Conservation (phyloP, 169 alveolate species). For the Eimeria brunetti region DNA sequence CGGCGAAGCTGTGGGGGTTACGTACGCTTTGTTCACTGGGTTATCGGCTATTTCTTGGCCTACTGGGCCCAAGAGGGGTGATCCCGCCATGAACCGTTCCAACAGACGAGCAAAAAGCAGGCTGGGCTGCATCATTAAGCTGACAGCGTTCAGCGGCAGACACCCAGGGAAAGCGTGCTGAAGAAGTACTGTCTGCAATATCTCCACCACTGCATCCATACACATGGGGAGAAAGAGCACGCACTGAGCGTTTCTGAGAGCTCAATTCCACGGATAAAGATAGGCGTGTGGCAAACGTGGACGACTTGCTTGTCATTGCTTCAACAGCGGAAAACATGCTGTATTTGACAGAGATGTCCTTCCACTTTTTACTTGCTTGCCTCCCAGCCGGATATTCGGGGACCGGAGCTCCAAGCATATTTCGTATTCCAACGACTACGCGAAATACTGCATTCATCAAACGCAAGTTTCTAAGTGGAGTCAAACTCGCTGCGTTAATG, state of each 20-base stretch:
- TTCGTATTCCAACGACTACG: conserved; percentile 6
- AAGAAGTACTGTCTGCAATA: conserved; percentile 21
- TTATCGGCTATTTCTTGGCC: conserved; percentile 7
- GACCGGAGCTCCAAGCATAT: conserved; percentile 34
- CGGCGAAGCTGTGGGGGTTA: conserved; percentile 13
- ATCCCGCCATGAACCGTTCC: conserved; percentile 34
- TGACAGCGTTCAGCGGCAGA: conserved; percentile 34
- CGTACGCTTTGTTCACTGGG: conserved; percentile 1
- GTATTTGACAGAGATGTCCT: conserved; percentile 29
- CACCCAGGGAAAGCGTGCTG: conserved; percentile 56
- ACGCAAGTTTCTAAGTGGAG: background rate
- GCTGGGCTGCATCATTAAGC: conserved; percentile 41
- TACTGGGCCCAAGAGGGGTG: conserved; percentile 47
- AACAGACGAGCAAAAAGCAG: conserved; percentile 30
- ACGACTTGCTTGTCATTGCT: conserved; percentile 35
- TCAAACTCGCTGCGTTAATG: background rate
- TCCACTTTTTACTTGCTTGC: background rate
- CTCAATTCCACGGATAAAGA: background rate
- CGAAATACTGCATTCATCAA: conserved; percentile 39
- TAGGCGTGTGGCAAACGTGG: background rate
- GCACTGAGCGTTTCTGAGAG: too few relatives aligned
- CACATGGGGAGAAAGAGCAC: background rate
- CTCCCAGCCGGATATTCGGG: background rate
- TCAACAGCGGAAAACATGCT: conserved; percentile 36
- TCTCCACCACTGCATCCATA: conserved; percentile 29